A percentile compares a stretch with the other conserved stretches of the same genome.
These are phyloP conservation scores for Rhizophagus prolifer DNA, from an alignment of 192 early-diverging fungal species.

Conservation along the genomic window DNA sequence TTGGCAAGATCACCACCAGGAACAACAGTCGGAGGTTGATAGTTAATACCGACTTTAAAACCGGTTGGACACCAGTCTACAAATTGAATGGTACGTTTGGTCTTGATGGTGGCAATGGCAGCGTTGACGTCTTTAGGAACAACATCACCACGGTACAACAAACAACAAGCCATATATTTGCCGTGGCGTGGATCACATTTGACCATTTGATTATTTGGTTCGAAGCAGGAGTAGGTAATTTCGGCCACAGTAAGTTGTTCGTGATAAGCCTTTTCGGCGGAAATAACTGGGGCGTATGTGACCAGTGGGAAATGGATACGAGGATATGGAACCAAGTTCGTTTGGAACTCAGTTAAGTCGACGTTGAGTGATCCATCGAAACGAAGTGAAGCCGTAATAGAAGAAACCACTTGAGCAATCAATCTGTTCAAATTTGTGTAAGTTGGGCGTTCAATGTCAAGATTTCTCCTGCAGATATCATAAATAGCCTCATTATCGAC, in stretches of 20 bases:
- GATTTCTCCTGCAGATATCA: constrained; percentile 97
- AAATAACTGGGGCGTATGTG: constrained; percentile 95
- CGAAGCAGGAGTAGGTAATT: constrained; percentile 97
- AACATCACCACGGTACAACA: constrained; percentile 98
- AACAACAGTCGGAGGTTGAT: constrained; percentile 86
- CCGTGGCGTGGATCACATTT: constrained; percentile 97
- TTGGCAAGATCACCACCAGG: constrained; percentile 88
- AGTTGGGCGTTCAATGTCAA: constrained; percentile 95
- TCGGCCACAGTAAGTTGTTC: constrained; percentile 94
- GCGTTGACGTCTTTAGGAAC: constrained; percentile 97
- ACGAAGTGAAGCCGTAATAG: constrained; percentile 98
- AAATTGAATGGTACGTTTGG: constrained; percentile 95
- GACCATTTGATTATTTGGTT: constrained; percentile 99
- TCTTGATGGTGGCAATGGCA: constrained; percentile 89
- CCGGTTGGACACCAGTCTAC: constrained; percentile 99
- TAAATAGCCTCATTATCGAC: constrained; percentile 99
- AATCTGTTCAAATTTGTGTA: constrained; percentile 98
- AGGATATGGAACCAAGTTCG: constrained; percentile 99
- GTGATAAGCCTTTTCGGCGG: constrained; percentile 94
- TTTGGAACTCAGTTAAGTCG: constrained; percentile 99
- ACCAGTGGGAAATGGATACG: constrained; percentile 99
- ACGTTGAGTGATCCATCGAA: constrained; percentile 99
- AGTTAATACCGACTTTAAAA: constrained; percentile 99
- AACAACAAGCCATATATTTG: constrained; percentile 99
- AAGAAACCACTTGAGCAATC: constrained; percentile 98